phyloP scores from a whole-genome alignment of 1,284 basidiomycete genomes.

The Tilletia indica region DNA sequence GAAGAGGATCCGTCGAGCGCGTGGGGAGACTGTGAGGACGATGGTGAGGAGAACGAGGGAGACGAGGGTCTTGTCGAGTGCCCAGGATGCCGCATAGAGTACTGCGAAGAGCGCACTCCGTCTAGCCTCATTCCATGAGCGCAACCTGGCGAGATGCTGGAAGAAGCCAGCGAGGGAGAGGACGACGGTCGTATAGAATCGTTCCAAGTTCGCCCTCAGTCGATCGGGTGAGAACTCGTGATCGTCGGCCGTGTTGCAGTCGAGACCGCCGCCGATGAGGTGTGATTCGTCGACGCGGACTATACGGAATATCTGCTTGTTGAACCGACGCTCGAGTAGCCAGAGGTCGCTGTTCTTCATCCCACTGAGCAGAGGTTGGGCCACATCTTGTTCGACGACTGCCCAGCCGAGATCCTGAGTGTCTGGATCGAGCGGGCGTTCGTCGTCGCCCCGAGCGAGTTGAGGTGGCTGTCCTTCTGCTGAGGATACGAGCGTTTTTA shows the following conservation, averaged over 20 bases:
- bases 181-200: slow-evolving; percentile 61
- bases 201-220: slow-evolving; percentile 61
- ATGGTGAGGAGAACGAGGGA: slow-evolving; percentile 54
- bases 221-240: slow-evolving; percentile 62
- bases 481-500: not conserved
- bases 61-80: slow-evolving; percentile 27
- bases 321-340: slow-evolving; percentile 59
- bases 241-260: slow-evolving; percentile 59
- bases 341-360: slow-evolving; percentile 59
- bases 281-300: slow-evolving; percentile 49
- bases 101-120: slow-evolving; percentile 59
- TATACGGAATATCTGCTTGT: slow-evolving; percentile 60
- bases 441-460: slow-evolving; percentile 31
- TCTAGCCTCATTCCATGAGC: slow-evolving; percentile 62
- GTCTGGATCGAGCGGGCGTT: slow-evolving; percentile 40
- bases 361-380: slow-evolving; percentile 51
- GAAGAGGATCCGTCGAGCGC: slow-evolving; percentile 60
- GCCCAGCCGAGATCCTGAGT: slow-evolving; percentile 45
- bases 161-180: slow-evolving; percentile 59
- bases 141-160: slow-evolving; percentile 61
- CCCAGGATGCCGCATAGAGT: slow-evolving; percentile 31
- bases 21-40: slow-evolving; percentile 60
- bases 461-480: not conserved
- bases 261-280: slow-evolving; percentile 51
- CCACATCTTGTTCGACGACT: slow-evolving; percentile 34